These are phyloP conservation scores for Eugenia klotzschiana DNA, from an alignment of 441 rosid species.

Conservation along the genomic window DNA sequence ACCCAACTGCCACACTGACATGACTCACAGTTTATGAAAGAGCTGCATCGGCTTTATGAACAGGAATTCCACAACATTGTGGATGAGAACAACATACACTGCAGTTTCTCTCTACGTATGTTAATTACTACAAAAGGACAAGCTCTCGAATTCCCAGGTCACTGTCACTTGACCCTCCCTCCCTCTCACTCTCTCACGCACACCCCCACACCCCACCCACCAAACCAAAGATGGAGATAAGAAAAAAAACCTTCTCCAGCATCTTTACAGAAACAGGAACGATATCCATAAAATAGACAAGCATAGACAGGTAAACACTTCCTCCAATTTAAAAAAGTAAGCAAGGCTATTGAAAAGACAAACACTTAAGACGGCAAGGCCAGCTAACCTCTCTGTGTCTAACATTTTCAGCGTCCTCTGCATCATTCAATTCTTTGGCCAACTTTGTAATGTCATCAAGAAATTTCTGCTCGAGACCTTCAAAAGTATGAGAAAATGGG, in stretches of 20 bases:
- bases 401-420: conserved; percentile 58
- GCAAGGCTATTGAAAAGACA: neutral
- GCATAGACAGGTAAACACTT: neutral
- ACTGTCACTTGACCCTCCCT: neutral
- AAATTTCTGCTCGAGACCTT: conserved; percentile 54
- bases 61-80: neutral
- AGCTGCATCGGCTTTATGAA: neutral
- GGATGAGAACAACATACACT: neutral
- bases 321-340: neutral
- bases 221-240: neutral
- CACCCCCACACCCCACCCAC: neutral
- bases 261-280: neutral
- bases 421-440: conserved; percentile 43
- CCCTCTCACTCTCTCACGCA: neutral
- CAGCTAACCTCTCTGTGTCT: conserved; percentile 59
- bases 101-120: neutral
- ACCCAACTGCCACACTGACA: neutral
- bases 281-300: neutral
- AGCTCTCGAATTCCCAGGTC: neutral
- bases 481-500: conserved; percentile 31
- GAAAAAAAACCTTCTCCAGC: neutral
- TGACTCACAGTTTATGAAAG: neutral
- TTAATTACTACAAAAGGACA: neutral
- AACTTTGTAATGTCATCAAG: conserved; percentile 48
- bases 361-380: neutral